These are phyloP conservation scores for Cadophora sp. DNA, from an alignment of 2,329 filamentous ascomycete species.

Conservation along the genomic window DNA sequence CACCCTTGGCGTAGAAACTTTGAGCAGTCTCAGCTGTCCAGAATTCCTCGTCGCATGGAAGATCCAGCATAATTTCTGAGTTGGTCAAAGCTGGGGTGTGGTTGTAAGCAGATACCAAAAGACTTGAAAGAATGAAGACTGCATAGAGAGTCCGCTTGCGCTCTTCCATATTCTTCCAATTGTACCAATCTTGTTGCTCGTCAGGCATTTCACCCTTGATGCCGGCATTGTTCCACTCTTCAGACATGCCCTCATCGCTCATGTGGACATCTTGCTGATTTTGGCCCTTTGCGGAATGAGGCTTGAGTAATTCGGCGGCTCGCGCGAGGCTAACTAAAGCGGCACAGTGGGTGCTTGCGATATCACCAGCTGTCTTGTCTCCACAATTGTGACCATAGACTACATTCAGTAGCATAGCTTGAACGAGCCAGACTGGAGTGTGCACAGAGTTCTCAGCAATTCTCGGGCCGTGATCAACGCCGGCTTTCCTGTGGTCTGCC, in stretches of 20 bases:
- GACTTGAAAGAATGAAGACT: slow-evolving; percentile 89
- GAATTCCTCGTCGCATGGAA: slow-evolving; percentile 92
- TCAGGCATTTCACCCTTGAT: slow-evolving; percentile 51
- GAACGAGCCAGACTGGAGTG: slow-evolving; percentile 92
- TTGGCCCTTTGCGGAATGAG: slow-evolving; percentile 41
- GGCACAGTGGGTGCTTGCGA: slow-evolving; percentile 90
- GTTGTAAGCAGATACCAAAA: slow-evolving; percentile 92
- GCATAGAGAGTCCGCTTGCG: slow-evolving; percentile 91
- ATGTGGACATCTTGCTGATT: slow-evolving; percentile 51
- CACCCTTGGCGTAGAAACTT: slow-evolving; percentile 81
- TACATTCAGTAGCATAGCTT: slow-evolving; percentile 95
- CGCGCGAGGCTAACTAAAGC: slow-evolving; percentile 90
- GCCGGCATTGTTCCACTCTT: slow-evolving; percentile 55
- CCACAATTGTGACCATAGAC: slow-evolving; percentile 95
- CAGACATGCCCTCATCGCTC: slow-evolving; percentile 61
- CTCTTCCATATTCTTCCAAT: slow-evolving; percentile 89
- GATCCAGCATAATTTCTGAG: slow-evolving; percentile 86
- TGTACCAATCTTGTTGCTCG: slow-evolving; percentile 81
- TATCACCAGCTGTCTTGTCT: slow-evolving; percentile 88
- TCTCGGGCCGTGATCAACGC: slow-evolving; percentile 54
- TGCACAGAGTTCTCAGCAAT: slow-evolving; percentile 67
- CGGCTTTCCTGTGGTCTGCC: slow-evolving; percentile 61
- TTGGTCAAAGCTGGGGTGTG: slow-evolving; percentile 91
- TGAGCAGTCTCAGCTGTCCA: slow-evolving; percentile 85
- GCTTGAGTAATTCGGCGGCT: slow-evolving; percentile 77